These are phyloP conservation scores for Sporothrix pseudoabietina DNA, from an alignment of 2,329 filamentous ascomycete species.

Conservation along the genomic window DNA sequence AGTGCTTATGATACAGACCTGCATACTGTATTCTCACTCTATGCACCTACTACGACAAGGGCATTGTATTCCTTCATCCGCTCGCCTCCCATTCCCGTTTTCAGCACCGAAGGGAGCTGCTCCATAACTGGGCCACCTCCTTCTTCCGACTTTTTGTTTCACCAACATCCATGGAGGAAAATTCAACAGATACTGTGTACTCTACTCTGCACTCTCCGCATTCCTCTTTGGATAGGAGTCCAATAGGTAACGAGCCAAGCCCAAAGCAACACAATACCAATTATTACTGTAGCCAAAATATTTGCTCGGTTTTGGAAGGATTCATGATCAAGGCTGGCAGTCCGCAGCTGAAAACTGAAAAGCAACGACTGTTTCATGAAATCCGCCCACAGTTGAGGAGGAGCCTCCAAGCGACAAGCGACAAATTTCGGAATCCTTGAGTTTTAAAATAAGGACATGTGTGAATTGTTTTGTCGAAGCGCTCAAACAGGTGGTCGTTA, in stretches of 20 bases:
- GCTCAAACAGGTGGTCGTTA: background rate
- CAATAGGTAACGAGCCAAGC: background rate
- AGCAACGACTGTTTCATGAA: background rate
- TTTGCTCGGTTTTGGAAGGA: background rate
- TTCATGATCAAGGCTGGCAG: background rate
- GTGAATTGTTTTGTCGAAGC: background rate
- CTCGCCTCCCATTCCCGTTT: background rate
- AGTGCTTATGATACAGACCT: background rate
- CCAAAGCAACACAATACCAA: background rate
- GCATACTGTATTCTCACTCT: background rate
- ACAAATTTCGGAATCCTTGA: background rate
- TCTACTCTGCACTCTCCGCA: background rate
- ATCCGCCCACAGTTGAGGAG: background rate
- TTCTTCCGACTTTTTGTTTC: background rate
- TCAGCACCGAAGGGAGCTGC: background rate
- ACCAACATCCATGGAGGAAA: background rate
- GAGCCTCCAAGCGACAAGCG: background rate
- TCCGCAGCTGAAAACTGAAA: conserved; percentile 13
- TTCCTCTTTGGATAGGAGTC: background rate
- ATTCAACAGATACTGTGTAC: background rate
- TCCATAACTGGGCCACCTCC: background rate
- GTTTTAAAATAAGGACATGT: too few relatives aligned
- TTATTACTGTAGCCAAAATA: background rate
- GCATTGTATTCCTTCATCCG: background rate
- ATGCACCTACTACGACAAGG: background rate